Base-by-base conservation (phyloP, 768 basidiomycete species). In the Pleurotus eryngii region DNA sequence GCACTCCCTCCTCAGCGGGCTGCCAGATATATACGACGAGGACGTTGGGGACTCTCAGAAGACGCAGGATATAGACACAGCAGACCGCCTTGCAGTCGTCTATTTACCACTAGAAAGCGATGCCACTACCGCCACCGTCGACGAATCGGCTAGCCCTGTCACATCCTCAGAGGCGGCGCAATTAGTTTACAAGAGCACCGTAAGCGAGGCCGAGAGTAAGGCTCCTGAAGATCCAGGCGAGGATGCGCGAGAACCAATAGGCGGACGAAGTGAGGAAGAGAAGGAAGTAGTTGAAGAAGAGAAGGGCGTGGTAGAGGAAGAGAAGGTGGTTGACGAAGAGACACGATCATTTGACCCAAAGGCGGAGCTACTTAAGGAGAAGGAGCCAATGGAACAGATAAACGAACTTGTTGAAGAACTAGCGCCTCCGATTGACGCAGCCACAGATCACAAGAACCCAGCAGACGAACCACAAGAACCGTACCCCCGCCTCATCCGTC, bases 1-100 rank as follows among this genome's bases (percentile, higher is more conserved):
- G 38, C 90, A 92, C 68, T 86, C 89, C 3, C 63, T 91, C 8
- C 74, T 92, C 15, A 86, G 81, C 46, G 74, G 79, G n/a, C 66
- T 90, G 22, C 87, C 88, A 0, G 74, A 78, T n/a, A 67, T 90
- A 4, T 68, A 70, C 12, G 86, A 51, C 26, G 75, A 76, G 26
- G 14, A 9, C 17, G 69, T 60, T 27, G 40, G 20, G 11, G 63
- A 18, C 20, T 5, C 8, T 17, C 5, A 51, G 9, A 9, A 42
- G 3, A 5, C 14, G 3, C 12, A 12, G 3, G 26, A 48, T 20
- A 24, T 4, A 24, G 46, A 48, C 6, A 48, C 46, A 20, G 3
- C 3, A 3, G 6, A 48, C 24, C 2, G 3, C 14, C 14, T 12
- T 40, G 46, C 17, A 6, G 17, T n/a, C n/a, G n/a, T n/a, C n/a